Conservation (phyloP, 495 filamentous ascomycete genomes). For the Aspergillus incahuasiensis region DNA sequence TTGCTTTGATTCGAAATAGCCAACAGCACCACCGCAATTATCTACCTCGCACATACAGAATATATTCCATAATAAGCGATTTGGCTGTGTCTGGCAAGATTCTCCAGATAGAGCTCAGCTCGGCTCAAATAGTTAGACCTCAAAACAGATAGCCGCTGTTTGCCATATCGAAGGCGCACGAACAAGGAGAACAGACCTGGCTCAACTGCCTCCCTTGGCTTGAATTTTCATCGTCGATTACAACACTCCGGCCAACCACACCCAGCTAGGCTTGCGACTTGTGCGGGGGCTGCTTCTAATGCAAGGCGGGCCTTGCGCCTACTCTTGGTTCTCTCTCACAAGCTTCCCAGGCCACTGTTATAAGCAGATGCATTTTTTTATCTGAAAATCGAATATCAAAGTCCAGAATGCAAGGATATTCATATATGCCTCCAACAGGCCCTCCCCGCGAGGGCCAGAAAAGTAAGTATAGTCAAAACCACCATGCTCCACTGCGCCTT, state of each 20-base stretch:
- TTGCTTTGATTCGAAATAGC: background rate
- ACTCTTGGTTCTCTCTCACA: background rate
- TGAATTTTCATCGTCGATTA: background rate
- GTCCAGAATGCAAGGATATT: constrained; percentile 40
- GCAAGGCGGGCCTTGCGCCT: constrained; percentile 14
- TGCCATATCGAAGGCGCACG: background rate
- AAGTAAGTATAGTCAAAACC: constrained; percentile 33
- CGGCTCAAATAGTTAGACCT: too few relatives aligned
- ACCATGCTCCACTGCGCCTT: too few relatives aligned
- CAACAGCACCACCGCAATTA: background rate
- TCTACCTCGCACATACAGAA: background rate
- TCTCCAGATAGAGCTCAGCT: background rate
- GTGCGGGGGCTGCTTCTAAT: background rate
- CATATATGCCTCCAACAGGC: constrained; percentile 43
- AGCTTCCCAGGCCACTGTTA: background rate
- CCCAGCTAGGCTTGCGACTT: background rate
- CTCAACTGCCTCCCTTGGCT: background rate
- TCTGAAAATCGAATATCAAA: too few relatives aligned
- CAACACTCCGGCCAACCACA: background rate
- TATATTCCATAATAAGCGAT: background rate
- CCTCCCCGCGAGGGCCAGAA: constrained; percentile 44
- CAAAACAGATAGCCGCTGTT: too few relatives aligned
- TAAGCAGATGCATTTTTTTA: background rate
- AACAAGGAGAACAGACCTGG: background rate
- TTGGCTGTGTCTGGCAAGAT: background rate